Evolutionary conservation across 2,329 filamentous ascomycete genomes (phyloP).

Genomic region (Aspergillus floridensis): DNA sequence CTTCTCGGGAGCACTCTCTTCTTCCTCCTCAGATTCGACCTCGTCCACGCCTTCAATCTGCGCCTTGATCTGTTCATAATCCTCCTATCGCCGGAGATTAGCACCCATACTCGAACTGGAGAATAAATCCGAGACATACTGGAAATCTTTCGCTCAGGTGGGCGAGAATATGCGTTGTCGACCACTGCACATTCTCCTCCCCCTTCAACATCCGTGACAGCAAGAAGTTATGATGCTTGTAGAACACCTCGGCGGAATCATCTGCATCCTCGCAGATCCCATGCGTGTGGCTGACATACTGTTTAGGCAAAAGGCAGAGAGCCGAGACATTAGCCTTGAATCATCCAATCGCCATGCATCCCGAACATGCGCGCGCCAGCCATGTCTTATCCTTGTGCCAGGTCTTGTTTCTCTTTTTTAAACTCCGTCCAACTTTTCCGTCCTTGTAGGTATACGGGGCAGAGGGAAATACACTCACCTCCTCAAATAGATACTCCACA

Average conservation of each 20-base stretch:
- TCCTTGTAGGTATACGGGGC: background rate
- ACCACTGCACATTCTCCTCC: conserved; percentile 46
- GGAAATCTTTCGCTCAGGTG: conserved; percentile 45
- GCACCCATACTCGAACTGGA: background rate
- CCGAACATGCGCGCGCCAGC: background rate
- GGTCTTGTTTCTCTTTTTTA: background rate
- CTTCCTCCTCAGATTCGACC: conserved; percentile 17
- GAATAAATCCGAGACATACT: conserved; percentile 26
- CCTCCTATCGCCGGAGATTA: conserved; percentile 25
- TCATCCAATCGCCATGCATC: background rate
- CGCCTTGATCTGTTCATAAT: conserved; percentile 32
- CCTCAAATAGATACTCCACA: conserved; percentile 40
- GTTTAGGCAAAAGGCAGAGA: conserved; percentile 6
- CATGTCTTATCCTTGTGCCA: background rate
- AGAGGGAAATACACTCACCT: conserved; percentile 29
- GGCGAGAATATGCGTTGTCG: conserved; percentile 42
- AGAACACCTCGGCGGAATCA: conserved; percentile 47
- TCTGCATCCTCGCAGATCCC: conserved; percentile 44
- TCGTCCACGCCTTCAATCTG: conserved; percentile 22
- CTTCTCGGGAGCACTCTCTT: conserved; percentile 17
- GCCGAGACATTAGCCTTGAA: background rate
- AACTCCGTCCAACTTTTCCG: background rate
- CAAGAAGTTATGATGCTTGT: conserved; percentile 47
- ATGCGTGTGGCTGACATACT: conserved; percentile 45
- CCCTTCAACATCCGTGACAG: conserved; percentile 48